Evolutionary conservation across 2,329 filamentous ascomycete species (phyloP).

Genomic region (Rugonectria rugulosa): DNA sequence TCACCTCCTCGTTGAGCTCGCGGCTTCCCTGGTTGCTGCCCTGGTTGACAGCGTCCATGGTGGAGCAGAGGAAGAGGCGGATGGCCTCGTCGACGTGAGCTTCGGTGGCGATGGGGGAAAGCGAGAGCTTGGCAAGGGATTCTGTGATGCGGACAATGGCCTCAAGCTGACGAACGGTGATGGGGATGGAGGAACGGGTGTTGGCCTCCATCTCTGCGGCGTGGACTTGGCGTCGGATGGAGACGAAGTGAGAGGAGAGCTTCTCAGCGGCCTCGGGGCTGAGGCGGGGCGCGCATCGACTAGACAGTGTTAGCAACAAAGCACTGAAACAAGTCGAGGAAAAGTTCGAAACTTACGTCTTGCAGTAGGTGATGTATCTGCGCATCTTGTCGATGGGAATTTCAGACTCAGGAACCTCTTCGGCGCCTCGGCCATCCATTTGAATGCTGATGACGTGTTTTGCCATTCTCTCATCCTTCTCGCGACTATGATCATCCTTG

Average conservation of each 20-base stretch:
- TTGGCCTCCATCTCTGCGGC: slow-evolving; percentile 90
- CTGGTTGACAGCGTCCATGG: slow-evolving; percentile 97
- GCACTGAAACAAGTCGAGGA: too few species aligned
- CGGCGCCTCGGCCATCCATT: slow-evolving; percentile 85
- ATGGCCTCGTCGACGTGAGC: slow-evolving; percentile 97
- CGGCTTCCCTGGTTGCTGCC: slow-evolving; percentile 83
- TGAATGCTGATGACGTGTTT: slow-evolving; percentile 98
- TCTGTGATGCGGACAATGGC: slow-evolving; percentile 98
- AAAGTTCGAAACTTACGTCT: slow-evolving; percentile 69
- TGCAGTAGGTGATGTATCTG: slow-evolving; percentile 96
- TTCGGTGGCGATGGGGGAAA: slow-evolving; percentile 87
- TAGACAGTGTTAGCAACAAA: slow-evolving; percentile 50
- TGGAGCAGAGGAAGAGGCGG: slow-evolving; percentile 91
- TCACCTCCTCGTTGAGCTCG: slow-evolving; percentile 89
- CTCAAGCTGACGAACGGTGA: slow-evolving; percentile 96
- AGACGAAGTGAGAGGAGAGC: slow-evolving; percentile 95
- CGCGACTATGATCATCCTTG: slow-evolving; percentile 89
- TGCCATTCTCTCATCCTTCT: slow-evolving; percentile 90
- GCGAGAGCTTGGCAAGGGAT: slow-evolving; percentile 87
- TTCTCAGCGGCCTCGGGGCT: slow-evolving; percentile 93
- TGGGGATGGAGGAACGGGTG: slow-evolving; percentile 90
- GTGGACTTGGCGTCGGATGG: slow-evolving; percentile 93
- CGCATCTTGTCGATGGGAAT: slow-evolving; percentile 97
- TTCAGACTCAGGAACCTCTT: slow-evolving; percentile 85
- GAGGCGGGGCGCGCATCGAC: slow-evolving; percentile 89